Evolutionary conservation across 2,329 filamentous ascomycete species (phyloP), one percentile per base, ranked within the genome.

Genomic region (Fusarium oligoseptatum): DNA sequence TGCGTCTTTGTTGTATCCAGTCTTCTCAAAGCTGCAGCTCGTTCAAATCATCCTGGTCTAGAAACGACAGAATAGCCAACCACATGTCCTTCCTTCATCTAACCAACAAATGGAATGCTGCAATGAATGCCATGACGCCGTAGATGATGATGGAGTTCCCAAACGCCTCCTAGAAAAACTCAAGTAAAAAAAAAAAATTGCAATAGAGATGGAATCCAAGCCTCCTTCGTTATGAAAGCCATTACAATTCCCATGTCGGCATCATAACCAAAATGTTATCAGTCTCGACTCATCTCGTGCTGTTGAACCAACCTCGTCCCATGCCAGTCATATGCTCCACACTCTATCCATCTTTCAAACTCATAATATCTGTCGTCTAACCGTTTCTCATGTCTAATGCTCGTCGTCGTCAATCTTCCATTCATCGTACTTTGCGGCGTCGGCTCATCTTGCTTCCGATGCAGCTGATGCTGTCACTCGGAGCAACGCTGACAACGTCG

Each of bases 381-480:
- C 60, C 62, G 10, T 67, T 61, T 41, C 41, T 71, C 55, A 56
- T 62, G 36, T 34, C 62, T 56, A 63, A 75, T 56, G 45, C 52
- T 65, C 67, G 14, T 67, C 57, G n/a, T 67, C 45, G 15, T 57
- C 60, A 41, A 41, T 60, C 56, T 60, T 62, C 50, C 41, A 60
- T 66, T 68, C 29, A 79, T 73, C 76, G 68, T 66, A 74, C 74
- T 60, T 73, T 79, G 52, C 76, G 76, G 50, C 73, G 73, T 60
- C 79, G 73, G 67, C 77, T 75, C 74, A 67, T 78, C 64, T 78
- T 80, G 68, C 75, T 85, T 24, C 89, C 90, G n/a, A 91, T 85
- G 74, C 88, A 89, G 78, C 89, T 91, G 66, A 92, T 90, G 76
- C 90, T 92, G 78, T 92, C 90, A 75, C 86, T 88, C 2, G 90